Evolutionary conservation across 129 eudicot species (phyloP), one percentile per base, ranked within the genome.

Genomic region (Logfia minima): DNA sequence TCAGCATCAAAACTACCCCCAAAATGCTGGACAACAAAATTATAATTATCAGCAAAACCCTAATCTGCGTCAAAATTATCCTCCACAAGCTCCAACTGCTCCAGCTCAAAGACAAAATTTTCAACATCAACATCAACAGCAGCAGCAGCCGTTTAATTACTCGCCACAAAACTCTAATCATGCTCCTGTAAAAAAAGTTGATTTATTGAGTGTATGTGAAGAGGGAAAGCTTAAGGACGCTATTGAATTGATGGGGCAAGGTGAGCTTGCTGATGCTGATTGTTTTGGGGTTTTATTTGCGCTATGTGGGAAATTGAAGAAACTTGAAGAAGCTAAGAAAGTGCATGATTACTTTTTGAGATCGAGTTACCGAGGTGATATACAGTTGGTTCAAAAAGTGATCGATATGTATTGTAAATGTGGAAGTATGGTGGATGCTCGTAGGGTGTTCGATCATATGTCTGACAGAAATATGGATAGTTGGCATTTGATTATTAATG

Each of bases 311-410:
- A 77, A 77, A 23, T 65, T 48, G 5, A 82, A 56, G 64, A 82
- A 82, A 74, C 79, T 82, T 39, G 85, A 82, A 64, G 85, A 82
- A 23, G 82, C 85, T 35, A 82, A 82, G 68, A 82, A 77, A 18
- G 85, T 82, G 71, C 85, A 82, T 43, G 85, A 82, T 77, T 82
- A 82, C 35, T 58, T 82, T 24, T 28, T 82, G 66, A 82, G 85
- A 59, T 82, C 85, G 3, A 58, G 79, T 43, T 71, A 35, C 21
- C 71, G 82, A 29, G 82, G 85, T 21, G 82, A 82, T 55, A 35
- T 56, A 39, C 45, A 22, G 18, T 56, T 82, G 74, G 74, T 52
- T 70, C 78, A 77, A 8, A 77, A 55, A 63, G 74, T 82, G 4
- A 77, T 82, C 43, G 82, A 77, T 73, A 82, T 82, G 85, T 82